Conservation (phyloP, 2,329 filamentous ascomycete species). For the Coleophoma eucalyptorum region DNA sequence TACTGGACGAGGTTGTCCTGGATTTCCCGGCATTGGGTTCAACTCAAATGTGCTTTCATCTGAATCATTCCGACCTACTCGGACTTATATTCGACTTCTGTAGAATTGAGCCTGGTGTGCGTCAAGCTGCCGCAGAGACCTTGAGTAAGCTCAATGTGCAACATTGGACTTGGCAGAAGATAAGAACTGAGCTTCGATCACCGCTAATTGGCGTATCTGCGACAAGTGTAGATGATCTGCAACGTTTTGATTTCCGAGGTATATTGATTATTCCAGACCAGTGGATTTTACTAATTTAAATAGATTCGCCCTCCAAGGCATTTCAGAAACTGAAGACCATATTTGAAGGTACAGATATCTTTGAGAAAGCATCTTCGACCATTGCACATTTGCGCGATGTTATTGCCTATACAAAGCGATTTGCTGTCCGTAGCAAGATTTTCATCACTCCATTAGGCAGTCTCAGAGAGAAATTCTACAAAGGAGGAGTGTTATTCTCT, state of each 20-base stretch:
- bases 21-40: constrained; percentile 73
- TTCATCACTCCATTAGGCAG: constrained; percentile 84
- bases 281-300: constrained; percentile 1
- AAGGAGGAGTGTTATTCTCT: constrained; percentile 82
- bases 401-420: constrained; percentile 69
- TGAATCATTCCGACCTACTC: constrained; percentile 85
- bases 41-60: constrained; percentile 78
- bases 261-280: constrained; percentile 20
- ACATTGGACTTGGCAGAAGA: constrained; percentile 77
- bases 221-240: constrained; percentile 85
- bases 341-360: constrained; percentile 61
- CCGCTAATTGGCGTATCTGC: constrained; percentile 77
- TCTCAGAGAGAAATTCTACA: constrained; percentile 88
- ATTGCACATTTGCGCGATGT: constrained; percentile 80
- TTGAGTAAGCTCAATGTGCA: constrained; percentile 85
- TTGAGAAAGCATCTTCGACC: constrained; percentile 70
- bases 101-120: constrained; percentile 65
- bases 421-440: constrained; percentile 72
- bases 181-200: constrained; percentile 78
- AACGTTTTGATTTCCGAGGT: constrained; percentile 87
- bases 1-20: constrained; percentile 84
- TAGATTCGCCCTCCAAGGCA: constrained; percentile 52
- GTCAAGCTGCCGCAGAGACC: constrained; percentile 73
- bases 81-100: constrained; percentile 89
- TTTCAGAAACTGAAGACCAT: constrained; percentile 55